Evolutionary conservation across 2,329 filamentous ascomycete species (phyloP).

Genomic region (Calonectria multiphialidica): DNA sequence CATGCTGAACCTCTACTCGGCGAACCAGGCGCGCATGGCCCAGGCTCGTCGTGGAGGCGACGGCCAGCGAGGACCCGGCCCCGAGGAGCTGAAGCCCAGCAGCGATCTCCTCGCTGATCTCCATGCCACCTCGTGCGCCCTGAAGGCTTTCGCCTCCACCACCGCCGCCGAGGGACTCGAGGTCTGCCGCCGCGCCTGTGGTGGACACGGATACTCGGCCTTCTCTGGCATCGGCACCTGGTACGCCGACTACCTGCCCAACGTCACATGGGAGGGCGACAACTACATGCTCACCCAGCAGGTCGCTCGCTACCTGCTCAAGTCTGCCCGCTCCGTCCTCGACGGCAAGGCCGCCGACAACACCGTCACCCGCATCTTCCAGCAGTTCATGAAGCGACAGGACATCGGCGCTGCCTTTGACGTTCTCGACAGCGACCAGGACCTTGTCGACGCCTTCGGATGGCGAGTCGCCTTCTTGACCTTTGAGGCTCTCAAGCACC

Average conservation of each 20-base stretch:
- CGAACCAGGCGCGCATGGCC: constrained; percentile 77
- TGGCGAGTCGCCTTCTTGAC: constrained; percentile 82
- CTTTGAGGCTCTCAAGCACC: constrained; percentile 80
- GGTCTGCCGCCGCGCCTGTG: constrained; percentile 79
- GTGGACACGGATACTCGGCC: constrained; percentile 81
- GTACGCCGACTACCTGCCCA: constrained; percentile 83
- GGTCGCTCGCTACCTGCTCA: constrained; percentile 81
- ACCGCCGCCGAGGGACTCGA: constrained; percentile 82
- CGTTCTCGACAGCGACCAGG: constrained; percentile 76
- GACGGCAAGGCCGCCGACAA: constrained; percentile 63
- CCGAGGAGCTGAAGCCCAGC: constrained; percentile 73
- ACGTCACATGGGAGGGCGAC: constrained; percentile 79
- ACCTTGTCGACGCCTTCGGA: constrained; percentile 80
- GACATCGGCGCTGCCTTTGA: constrained; percentile 82
- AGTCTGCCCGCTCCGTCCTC: constrained; percentile 79
- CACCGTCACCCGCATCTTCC: constrained; percentile 66
- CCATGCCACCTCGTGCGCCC: constrained; percentile 81
- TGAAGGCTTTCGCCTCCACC: constrained; percentile 80
- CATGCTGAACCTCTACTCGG: constrained; percentile 81
- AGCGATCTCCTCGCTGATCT: constrained; percentile 79
- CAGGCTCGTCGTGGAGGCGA: constrained; percentile 48
- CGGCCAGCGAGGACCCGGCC: constrained; percentile 69
- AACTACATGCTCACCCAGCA: constrained; percentile 89
- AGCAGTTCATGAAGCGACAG: constrained; percentile 72
- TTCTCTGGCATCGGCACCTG: constrained; percentile 82